phyloP scores from a whole-genome alignment of 2,329 filamentous ascomycete genomes.

The Alternaria arborescens region DNA sequence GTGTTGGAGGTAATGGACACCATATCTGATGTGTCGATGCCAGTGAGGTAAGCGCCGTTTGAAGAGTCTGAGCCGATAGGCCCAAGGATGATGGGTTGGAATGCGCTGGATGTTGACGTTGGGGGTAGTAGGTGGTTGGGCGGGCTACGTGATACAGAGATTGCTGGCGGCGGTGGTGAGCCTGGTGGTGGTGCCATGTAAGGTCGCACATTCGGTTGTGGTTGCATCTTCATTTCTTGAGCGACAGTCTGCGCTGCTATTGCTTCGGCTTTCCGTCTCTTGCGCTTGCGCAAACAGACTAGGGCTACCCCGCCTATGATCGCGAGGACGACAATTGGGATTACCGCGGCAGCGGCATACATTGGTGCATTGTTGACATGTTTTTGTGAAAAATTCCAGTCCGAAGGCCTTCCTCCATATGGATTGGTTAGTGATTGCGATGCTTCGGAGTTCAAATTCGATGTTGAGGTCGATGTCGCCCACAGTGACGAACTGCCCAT shows the following conservation, averaged over 20 bases:
- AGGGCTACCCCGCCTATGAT: constrained; percentile 35
- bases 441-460: neutral
- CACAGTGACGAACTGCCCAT: neutral
- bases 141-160: constrained; percentile 18
- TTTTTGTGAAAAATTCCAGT: constrained; percentile 10
- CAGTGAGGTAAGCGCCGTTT: constrained; percentile 48
- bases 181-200: constrained; percentile 32
- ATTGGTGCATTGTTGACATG: constrained; percentile 21
- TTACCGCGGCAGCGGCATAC: constrained; percentile 36
- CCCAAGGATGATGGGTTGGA: constrained; percentile 46
- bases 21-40: constrained; percentile 50
- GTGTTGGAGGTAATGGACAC: constrained; percentile 41
- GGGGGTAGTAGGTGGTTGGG: constrained; percentile 25
- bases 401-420: constrained; percentile 1
- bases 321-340: constrained; percentile 36
- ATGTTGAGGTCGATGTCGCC: constrained; percentile 4
- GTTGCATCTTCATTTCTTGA: constrained; percentile 41
- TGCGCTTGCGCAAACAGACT: constrained; percentile 44
- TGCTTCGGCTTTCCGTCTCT: constrained; percentile 28
- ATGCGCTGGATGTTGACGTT: constrained; percentile 22
- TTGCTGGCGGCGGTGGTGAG: neutral
- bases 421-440: constrained; percentile 6
- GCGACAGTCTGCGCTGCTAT: constrained; percentile 11
- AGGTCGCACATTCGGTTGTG: constrained; percentile 16
- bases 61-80: constrained; percentile 42